phyloP scores from a whole-genome alignment of 164 flowering plant species.

The Annona squamosa region DNA sequence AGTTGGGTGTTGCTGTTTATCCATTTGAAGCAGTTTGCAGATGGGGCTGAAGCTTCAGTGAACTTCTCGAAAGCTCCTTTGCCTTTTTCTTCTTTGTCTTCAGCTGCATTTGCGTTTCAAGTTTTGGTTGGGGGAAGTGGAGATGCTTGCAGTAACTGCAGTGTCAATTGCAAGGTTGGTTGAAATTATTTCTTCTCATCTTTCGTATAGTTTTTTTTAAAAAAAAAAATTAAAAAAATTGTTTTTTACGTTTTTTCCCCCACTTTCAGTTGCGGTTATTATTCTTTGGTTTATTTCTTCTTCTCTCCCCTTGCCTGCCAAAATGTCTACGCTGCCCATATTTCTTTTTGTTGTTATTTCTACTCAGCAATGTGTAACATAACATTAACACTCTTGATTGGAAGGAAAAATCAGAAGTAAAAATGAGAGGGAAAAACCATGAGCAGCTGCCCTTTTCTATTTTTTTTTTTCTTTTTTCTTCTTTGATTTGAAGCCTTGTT shows the following conservation, averaged over 20 bases:
- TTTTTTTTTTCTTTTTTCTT: too few relatives aligned
- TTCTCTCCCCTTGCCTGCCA: background rate
- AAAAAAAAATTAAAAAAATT: too few relatives aligned
- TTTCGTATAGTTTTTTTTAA: background rate
- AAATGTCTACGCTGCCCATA: too few relatives aligned
- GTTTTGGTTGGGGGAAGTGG: slow-evolving; percentile 34
- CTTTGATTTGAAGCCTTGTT: too few relatives aligned
- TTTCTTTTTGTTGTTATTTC: too few relatives aligned
- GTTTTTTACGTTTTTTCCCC: background rate
- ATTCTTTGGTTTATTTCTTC: background rate
- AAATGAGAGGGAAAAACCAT: too few relatives aligned
- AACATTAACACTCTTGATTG: too few relatives aligned
- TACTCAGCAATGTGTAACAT: too few relatives aligned
- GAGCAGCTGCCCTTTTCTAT: too few relatives aligned
- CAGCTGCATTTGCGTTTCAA: slow-evolving; percentile 62
- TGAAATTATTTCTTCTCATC: background rate
- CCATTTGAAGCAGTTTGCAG: slow-evolving; percentile 25
- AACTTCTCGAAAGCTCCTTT: slow-evolving; percentile 55
- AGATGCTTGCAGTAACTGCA: slow-evolving; percentile 40
- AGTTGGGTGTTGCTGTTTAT: slow-evolving; percentile 35
- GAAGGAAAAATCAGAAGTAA: too few relatives aligned
- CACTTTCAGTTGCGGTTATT: background rate
- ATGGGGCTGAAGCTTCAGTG: slow-evolving; percentile 37
- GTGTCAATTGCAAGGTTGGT: slow-evolving; percentile 74
- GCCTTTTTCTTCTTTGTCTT: slow-evolving; percentile 32